Evolutionary conservation across 441 rosid genomes (phyloP), one percentile per base, ranked within the genome.

Genomic region (Gossypium schwendimanii): DNA sequence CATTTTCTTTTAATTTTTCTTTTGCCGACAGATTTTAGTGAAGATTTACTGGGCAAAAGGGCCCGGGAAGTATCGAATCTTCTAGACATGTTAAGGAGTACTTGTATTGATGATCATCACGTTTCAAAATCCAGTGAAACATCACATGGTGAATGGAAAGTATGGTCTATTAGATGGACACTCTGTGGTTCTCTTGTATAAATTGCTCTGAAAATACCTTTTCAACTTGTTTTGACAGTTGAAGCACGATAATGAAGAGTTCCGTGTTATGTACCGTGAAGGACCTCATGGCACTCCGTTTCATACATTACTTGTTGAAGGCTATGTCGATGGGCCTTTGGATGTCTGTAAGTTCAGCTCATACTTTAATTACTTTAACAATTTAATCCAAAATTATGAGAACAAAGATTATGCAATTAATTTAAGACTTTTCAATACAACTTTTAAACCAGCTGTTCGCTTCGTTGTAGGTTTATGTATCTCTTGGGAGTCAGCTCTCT

Each of bases 271-370:
- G 99, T 93, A 93, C 77, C 93, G 91, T 57, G 91, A 87, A 87
- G 99, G 99, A 82, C 89, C 87, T 28, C 79, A 84, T 72, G 98
- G 97, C 55, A 87, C 87, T 75, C 94, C 93, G 1, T 85, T 87
- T 79, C 97, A 96, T 41, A 84, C 91, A 4, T 80, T 96, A 73
- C 98, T 96, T 12, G 98, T 87, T 58, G 99, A 96, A 87, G 99
- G 99, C 80, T 91, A 84, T 80, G 83, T 91, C 6, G 94, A 96
- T 63, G 99, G 91, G 5, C 86, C 97, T 21, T 31, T 93, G 3
- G 96, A 96, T 82, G 76, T 78, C 67, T 91, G 99, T 93, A 86
- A 83, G 98, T 86, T 76, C 68, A 17, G 11, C 74, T 67, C 20
- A 72, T 12, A 61, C 10, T 15, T 62, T 39, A 45, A 21, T 21